Conservation (phyloP, 163 green algal genomes). For the Chlorella variabilis region DNA sequence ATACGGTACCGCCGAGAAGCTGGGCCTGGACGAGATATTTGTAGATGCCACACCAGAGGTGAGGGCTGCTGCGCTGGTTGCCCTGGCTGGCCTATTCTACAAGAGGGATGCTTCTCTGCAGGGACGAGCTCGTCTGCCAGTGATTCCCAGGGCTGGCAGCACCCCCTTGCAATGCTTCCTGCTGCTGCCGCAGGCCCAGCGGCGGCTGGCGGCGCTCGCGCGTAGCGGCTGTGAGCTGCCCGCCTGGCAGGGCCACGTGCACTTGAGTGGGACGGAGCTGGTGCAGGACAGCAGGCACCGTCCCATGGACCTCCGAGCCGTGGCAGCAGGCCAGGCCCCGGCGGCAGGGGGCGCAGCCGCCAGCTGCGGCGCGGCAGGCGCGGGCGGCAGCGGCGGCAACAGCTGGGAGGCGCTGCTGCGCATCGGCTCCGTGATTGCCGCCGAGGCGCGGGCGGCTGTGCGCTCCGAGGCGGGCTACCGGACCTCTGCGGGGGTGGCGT, state of each 20-base stretch:
- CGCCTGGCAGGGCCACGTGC: constrained; percentile 59
- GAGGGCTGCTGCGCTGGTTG: background rate
- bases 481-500: constrained; percentile 73
- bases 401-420: constrained; percentile 53
- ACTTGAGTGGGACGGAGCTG: constrained; percentile 41
- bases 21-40: constrained; percentile 80
- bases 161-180: background rate
- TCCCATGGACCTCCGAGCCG: constrained; percentile 72
- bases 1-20: constrained; percentile 63
- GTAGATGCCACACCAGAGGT: constrained; percentile 70
- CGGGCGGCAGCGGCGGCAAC: background rate
- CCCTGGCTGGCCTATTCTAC: too few relatives aligned
- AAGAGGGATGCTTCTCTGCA: too few relatives aligned
- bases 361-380: background rate
- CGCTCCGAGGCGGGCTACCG: constrained; percentile 64
- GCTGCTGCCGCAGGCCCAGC: constrained; percentile 2
- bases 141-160: too few relatives aligned
- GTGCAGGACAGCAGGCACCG: constrained; percentile 63
- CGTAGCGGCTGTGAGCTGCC: background rate
- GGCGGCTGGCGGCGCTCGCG: constrained; percentile 9
- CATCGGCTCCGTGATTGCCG: constrained; percentile 32
- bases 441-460: constrained; percentile 36
- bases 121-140: too few relatives aligned
- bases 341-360: background rate
- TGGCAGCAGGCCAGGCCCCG: too few relatives aligned